These are phyloP conservation scores for Aspergillus bertholletiae DNA, from an alignment of 495 filamentous ascomycete genomes.

Conservation along the genomic window DNA sequence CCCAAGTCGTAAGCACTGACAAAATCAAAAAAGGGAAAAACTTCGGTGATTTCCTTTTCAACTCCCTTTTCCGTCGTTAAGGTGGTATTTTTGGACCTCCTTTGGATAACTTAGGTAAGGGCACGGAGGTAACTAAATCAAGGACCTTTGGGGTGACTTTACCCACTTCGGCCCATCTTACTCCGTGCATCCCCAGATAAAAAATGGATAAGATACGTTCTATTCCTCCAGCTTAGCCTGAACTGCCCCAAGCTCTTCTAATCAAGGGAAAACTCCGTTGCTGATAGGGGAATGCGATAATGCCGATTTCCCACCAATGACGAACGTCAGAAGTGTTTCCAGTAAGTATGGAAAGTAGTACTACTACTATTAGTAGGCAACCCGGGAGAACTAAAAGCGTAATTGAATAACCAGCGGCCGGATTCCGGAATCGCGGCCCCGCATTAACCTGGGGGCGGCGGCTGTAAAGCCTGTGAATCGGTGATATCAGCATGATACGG, in stretches of 20 bases:
- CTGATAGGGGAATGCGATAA: conserved; percentile 1
- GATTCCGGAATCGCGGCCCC: conserved; percentile 35
- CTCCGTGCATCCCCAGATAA: conserved; percentile 3
- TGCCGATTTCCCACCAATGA: conserved; percentile 10
- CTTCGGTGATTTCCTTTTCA: conserved; percentile 1
- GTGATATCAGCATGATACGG: conserved; percentile 39
- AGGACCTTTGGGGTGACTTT: conserved; percentile 9
- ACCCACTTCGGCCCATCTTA: neutral
- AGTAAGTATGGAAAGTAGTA: neutral
- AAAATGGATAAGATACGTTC: neutral
- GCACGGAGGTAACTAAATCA: neutral
- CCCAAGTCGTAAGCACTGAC: too few relatives aligned
- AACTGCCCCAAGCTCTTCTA: conserved; percentile 2
- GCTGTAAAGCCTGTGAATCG: conserved; percentile 11
- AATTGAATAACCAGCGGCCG: conserved; percentile 15
- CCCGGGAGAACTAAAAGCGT: neutral
- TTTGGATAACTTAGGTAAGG: neutral
- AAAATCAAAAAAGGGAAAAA: neutral
- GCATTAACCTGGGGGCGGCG: conserved; percentile 26
- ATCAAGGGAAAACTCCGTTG: conserved; percentile 7
- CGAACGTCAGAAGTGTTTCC: neutral
- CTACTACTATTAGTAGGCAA: neutral
- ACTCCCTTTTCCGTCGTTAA: neutral
- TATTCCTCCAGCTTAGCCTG: conserved; percentile 8
- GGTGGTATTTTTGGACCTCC: neutral